Base-by-base conservation (phyloP, 345 rosid genomes). In the Raphanus raphanistrum region DNA sequence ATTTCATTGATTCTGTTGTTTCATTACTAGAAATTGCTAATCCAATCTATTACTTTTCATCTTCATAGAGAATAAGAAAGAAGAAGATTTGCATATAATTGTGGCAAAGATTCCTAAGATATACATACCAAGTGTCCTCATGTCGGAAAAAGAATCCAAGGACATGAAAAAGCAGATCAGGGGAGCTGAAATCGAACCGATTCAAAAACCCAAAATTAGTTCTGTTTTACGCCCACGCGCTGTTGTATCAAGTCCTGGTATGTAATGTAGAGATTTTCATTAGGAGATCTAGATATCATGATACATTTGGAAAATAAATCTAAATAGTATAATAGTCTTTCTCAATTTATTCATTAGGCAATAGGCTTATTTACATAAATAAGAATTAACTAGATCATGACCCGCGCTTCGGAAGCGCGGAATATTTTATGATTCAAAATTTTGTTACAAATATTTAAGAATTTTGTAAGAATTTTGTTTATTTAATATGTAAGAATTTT, bases 171-270 rank as follows among this genome's bases (percentile, higher is more conserved):
- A 72, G 17, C 63, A 0, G 50, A 50, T 8, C 33, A 60, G 29
- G 68, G 70, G 21, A 67, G 4, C 74, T 67, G 26, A 67, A 15
- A 35, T 8, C 28, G 70, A 67, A 60, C 27, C 13, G 2, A 50
- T 31, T 50, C 74, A 11, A 28, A 79, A 12, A 27, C 4, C 10
- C n/a, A 79, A 73, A 73, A 28, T 70, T 27, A 79, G 78, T 36
- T 78, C 74, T 10, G 64, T 68, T 21, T 4, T 79, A 4, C 82
- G 82, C 4, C 82, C 82, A 36, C 82, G 78, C 4, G 82, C 82
- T 36, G 78, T 79, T 73, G 65, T 79, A 35, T 79, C 82, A 48
- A 79, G 82, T 52, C 82, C 82, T 16, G 78, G 82, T 79, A 72
- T 52, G 55, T 48, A 48, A 48, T 45, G 6, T 45, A 4, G 48